These are phyloP conservation scores for Phialocephala sp. DNA, from an alignment of 2,329 filamentous ascomycete genomes.

Conservation along the genomic window DNA sequence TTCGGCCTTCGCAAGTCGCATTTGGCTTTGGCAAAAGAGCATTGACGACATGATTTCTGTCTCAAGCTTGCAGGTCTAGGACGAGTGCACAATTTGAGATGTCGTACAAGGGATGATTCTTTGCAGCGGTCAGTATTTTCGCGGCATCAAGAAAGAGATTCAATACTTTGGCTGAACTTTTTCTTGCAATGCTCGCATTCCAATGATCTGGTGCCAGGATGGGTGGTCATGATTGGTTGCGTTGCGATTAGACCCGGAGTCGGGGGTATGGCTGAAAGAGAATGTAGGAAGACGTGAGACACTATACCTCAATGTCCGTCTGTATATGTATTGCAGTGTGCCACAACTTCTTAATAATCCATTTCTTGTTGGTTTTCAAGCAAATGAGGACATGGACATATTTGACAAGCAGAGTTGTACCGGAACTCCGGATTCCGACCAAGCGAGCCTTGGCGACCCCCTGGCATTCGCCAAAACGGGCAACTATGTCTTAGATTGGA, in stretches of 20 bases:
- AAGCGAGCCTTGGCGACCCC: too few relatives aligned
- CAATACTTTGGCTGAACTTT: slow-evolving; percentile 27
- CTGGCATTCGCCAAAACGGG: not conserved
- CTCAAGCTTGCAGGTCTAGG: slow-evolving; percentile 16
- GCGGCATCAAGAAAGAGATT: not conserved
- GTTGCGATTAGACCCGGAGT: not conserved
- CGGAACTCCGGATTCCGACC: slow-evolving; percentile 19
- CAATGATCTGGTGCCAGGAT: not conserved
- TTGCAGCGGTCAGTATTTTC: not conserved
- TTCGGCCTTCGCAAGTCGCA: slow-evolving; percentile 38
- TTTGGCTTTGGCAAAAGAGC: slow-evolving; percentile 40
- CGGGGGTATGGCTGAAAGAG: slow-evolving; percentile 1
- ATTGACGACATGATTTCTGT: slow-evolving; percentile 41
- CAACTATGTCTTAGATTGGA: not conserved
- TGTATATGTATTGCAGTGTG: not conserved
- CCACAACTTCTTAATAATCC: not conserved
- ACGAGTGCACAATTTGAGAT: slow-evolving; percentile 25
- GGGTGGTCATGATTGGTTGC: slow-evolving; percentile 7
- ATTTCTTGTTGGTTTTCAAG: not conserved
- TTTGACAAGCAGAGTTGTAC: not conserved
- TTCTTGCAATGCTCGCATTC: slow-evolving; percentile 21
- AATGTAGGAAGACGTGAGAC: not conserved
- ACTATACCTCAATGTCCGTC: not conserved
- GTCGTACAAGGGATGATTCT: slow-evolving; percentile 27
- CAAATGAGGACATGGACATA: not conserved